These are phyloP conservation scores for Ophiorrhiza pumila DNA, from an alignment of 257 asterid species.

Conservation along the genomic window DNA sequence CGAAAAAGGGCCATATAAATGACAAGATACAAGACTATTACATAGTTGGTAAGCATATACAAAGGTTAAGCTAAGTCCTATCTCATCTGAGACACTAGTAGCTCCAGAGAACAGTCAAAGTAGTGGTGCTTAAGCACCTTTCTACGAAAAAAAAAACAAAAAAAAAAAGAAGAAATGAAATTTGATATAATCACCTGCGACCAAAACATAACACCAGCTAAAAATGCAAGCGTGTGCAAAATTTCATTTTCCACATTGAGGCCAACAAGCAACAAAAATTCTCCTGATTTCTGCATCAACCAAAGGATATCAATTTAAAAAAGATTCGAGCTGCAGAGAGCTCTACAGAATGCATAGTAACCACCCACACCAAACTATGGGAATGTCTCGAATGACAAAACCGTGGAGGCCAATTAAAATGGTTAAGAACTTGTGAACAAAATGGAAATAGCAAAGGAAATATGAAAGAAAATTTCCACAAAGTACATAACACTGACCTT, in stretches of 20 bases:
- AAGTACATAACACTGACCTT: conserved; percentile 49
- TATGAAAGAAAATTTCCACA: neutral
- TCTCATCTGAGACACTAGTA: neutral
- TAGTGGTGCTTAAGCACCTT: neutral
- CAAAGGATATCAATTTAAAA: conserved; percentile 3
- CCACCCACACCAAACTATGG: conserved; percentile 3
- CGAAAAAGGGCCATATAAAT: neutral
- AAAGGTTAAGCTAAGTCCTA: neutral
- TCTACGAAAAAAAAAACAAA: neutral
- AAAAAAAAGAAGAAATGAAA: too few relatives aligned
- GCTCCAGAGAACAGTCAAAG: neutral
- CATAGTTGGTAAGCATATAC: neutral
- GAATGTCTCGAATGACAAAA: neutral
- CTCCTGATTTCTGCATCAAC: conserved; percentile 68
- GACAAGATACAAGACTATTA: neutral
- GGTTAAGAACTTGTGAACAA: neutral
- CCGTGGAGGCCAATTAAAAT: neutral
- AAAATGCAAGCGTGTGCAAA: conserved; percentile 76
- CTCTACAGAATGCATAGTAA: conserved; percentile 11
- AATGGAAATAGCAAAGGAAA: neutral
- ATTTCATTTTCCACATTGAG: conserved; percentile 79
- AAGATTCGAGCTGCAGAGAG: neutral
- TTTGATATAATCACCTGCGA: conserved; percentile 60
- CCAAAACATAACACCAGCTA: conserved; percentile 93
- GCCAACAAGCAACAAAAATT: conserved; percentile 56